A percentile compares a stretch with the other conserved stretches of the same genome.
These are phyloP conservation scores for Pseudopyrenochaeta lycopersici DNA, from an alignment of 2,329 filamentous ascomycete species.

Conservation along the genomic window DNA sequence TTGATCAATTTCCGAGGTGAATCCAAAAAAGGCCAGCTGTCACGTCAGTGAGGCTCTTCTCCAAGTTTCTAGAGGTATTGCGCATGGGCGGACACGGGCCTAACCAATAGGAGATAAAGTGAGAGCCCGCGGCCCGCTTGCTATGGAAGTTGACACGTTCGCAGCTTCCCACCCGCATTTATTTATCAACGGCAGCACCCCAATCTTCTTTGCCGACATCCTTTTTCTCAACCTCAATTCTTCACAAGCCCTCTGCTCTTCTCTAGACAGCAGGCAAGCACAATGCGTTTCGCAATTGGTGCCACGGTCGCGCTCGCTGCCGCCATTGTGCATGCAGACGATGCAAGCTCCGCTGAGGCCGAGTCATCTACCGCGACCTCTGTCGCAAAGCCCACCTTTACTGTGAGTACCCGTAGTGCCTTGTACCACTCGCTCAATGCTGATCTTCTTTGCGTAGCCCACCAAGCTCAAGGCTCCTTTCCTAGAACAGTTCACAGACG, in stretches of 20 bases:
- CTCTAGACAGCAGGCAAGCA: conserved; percentile 42
- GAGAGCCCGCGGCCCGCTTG: conserved; percentile 20
- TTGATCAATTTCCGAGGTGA: conserved; percentile 2
- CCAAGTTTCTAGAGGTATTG: conserved; percentile 29
- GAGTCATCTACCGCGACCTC: conserved; percentile 66
- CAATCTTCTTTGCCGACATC: conserved; percentile 19
- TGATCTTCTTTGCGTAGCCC: conserved; percentile 67
- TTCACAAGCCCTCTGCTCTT: conserved; percentile 40
- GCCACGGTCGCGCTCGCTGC: conserved; percentile 74
- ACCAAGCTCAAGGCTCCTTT: conserved; percentile 90
- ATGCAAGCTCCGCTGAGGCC: conserved; percentile 56
- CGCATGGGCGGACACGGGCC: conserved; percentile 13
- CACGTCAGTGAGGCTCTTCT: conserved; percentile 22
- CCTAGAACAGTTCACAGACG: conserved; percentile 97
- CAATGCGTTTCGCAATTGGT: conserved; percentile 72
- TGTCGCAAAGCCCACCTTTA: conserved; percentile 81
- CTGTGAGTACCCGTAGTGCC: conserved; percentile 67
- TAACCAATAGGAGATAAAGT: conserved; percentile 15
- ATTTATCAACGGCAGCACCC: conserved; percentile 35
- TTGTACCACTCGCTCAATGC: background rate
- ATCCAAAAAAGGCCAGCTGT: conserved; percentile 31
- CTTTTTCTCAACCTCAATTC: conserved; percentile 25
- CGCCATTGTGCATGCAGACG: conserved; percentile 75
- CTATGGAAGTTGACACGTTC: conserved; percentile 28
- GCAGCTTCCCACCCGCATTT: conserved; percentile 30